Percentiles rank a stretch among this genome's conserved stretches.
These are phyloP conservation scores for Syzygium jambos DNA, from an alignment of 345 rosid genomes.

Conservation along the genomic window DNA sequence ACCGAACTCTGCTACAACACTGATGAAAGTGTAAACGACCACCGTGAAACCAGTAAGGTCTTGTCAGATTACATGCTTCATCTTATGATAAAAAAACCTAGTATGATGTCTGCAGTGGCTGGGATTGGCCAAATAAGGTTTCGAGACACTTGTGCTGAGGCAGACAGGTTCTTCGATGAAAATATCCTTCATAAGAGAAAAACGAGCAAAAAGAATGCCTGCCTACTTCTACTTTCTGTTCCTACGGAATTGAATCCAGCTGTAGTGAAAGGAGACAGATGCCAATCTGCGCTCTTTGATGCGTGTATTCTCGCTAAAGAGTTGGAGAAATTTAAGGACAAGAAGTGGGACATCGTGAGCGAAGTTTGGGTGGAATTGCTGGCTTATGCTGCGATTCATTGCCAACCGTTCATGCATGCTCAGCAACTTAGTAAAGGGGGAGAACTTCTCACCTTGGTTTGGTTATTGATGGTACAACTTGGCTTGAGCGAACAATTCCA, in stretches of 20 bases:
- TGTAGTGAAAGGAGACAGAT: background rate
- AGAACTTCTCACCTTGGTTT: constrained; percentile 26
- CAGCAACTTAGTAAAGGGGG: constrained; percentile 44
- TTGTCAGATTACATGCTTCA: too few relatives aligned
- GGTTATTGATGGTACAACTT: constrained; percentile 18
- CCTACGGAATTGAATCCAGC: background rate
- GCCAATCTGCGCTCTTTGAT: background rate
- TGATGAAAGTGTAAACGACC: background rate
- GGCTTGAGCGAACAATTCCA: constrained; percentile 43
- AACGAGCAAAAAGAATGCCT: background rate
- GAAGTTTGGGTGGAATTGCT: constrained; percentile 19
- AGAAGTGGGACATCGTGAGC: constrained; percentile 4
- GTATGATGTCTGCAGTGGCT: too few relatives aligned
- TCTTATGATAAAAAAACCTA: too few relatives aligned
- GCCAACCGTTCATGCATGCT: constrained; percentile 22
- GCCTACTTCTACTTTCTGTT: background rate
- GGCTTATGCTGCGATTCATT: constrained; percentile 5
- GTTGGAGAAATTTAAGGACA: background rate
- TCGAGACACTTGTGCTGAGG: too few relatives aligned
- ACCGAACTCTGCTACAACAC: constrained; percentile 6
- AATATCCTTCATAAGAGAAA: background rate
- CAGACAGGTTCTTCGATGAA: background rate
- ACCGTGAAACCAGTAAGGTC: too few relatives aligned
- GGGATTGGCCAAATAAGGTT: too few relatives aligned
- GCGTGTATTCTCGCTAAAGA: background rate